Percentiles rank a stretch among this genome's conserved stretches.
Evolutionary conservation across 1,284 basidiomycete genomes (phyloP).

Genomic region (Vanrija pseudolonga): DNA sequence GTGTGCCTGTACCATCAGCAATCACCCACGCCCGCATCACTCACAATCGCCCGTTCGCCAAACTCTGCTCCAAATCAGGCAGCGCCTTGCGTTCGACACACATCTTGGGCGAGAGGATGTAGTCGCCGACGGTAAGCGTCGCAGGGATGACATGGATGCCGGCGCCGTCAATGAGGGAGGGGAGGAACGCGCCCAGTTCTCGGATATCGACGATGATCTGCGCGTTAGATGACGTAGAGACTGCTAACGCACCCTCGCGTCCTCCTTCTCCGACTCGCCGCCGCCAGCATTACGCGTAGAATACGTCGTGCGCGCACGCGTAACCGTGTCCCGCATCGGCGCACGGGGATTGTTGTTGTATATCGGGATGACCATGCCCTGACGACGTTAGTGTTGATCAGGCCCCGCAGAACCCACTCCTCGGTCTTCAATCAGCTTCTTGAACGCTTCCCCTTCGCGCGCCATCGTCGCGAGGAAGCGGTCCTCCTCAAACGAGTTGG

Average conservation of each 20-base stretch:
- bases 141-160: constrained; percentile 79
- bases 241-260: constrained; percentile 60
- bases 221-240: background rate
- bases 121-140: constrained; percentile 92
- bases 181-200: constrained; percentile 90
- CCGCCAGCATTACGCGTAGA: constrained; percentile 86
- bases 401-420: constrained; percentile 58
- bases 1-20: constrained; percentile 64
- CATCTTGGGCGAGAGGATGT: constrained; percentile 91
- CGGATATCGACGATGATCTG: constrained; percentile 95
- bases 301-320: constrained; percentile 72
- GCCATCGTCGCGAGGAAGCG: constrained; percentile 85
- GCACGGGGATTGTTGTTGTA: constrained; percentile 69
- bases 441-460: constrained; percentile 91
- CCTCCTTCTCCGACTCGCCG: constrained; percentile 57
- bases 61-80: constrained; percentile 83
- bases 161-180: constrained; percentile 82
- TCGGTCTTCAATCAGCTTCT: constrained; percentile 85
- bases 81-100: constrained; percentile 95
- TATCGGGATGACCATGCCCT: constrained; percentile 90
- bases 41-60: constrained; percentile 87
- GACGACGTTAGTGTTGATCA: background rate
- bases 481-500: constrained; percentile 90
- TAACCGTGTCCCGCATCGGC: constrained; percentile 54
- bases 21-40: constrained; percentile 40